Conservation (phyloP, 805 yeast species). For the Pichia ethanolica region DNA sequence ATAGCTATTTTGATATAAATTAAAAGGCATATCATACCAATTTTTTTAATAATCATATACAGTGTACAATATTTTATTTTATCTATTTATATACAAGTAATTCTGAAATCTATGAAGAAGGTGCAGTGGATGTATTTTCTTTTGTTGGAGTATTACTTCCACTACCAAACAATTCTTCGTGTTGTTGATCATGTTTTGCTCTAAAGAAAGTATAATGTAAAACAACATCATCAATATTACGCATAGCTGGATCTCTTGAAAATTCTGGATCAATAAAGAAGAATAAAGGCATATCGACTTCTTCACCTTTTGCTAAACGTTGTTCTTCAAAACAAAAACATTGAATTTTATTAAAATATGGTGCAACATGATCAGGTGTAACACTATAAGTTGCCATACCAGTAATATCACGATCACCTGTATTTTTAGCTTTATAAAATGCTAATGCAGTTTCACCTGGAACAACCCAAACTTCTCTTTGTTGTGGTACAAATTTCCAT, state of each 20-base stretch:
- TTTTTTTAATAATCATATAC: no score
- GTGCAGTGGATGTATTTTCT: background rate
- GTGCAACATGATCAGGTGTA: slow-evolving; percentile 93
- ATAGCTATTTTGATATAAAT: no score
- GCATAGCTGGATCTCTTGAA: slow-evolving; percentile 87
- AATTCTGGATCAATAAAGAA: slow-evolving; percentile 95
- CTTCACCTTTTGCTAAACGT: slow-evolving; percentile 87
- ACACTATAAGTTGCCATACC: slow-evolving; percentile 99
- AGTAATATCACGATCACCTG: slow-evolving; percentile 79
- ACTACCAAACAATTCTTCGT: slow-evolving; percentile 22
- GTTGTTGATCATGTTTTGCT: slow-evolving; percentile 33
- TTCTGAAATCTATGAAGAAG: background rate
- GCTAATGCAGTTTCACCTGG: slow-evolving; percentile 99
- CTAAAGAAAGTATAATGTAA: slow-evolving; percentile 90
- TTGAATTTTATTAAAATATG: slow-evolving; percentile 93
- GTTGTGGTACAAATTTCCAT: slow-evolving; percentile 93
- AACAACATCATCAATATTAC: slow-evolving; percentile 81
- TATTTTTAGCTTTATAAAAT: slow-evolving; percentile 86
- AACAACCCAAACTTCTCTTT: slow-evolving; percentile 80
- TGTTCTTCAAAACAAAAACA: slow-evolving; percentile 99
- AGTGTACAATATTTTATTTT: no score
- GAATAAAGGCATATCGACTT: slow-evolving; percentile 97
- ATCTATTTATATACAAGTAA: no score
- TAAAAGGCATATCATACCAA: no score
- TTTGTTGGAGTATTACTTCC: slow-evolving; percentile 12